Evolutionary conservation across 371 early-diverging fungal species (phyloP), one percentile per base, ranked within the genome.

Genomic region (Mortierella sp.): DNA sequence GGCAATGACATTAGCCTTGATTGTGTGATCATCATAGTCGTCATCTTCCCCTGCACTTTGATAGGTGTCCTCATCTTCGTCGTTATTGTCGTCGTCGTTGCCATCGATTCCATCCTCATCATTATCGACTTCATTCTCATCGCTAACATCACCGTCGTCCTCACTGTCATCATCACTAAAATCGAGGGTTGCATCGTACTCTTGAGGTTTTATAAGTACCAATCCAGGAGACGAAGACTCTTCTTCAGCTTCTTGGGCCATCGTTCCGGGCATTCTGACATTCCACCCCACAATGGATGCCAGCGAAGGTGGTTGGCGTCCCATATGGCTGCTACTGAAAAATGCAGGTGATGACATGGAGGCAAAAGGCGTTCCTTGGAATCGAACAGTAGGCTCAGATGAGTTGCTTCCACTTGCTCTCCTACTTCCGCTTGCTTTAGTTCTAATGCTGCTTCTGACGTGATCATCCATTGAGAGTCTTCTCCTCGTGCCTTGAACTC

Each of bases 91-190:
- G 2, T 60, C 60, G 0, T 49, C 60, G 12, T 71, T 29, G 10
- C 47, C 64, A 29, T 56, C 54, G 19, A 37, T 45, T 53, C 59
- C 65, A 31, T 60, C 64, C 29, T 43, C 43, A 31, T 53, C 26
- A n/a, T 54, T 51, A 29, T 42, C 68, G 17, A 29, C 61, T 10
- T 22, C 47, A 7, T 63, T 47, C 1, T 43, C 63, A 22, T 55
- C 26, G 19, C 45, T 47, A 0, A 31, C n/a, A 0, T 42, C 56
- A 0, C 17, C 56, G n/a, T 34, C 49, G 19, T 49, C 19, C 2
- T 66, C 59, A n/a, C 59, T 37, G 29, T 55, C 43, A 34, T 69
- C 49, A 3, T 49, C 64, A 59, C 69, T 69, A 47, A 69, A 62
- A 34, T 62, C 32, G 3, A 69, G 62, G 9, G 63, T 61, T 23